A percentile compares a stretch with the other conserved stretches of the same genome.
Evolutionary conservation across 306 rosid genomes (phyloP).

Genomic region (Rosa chinensis): DNA sequence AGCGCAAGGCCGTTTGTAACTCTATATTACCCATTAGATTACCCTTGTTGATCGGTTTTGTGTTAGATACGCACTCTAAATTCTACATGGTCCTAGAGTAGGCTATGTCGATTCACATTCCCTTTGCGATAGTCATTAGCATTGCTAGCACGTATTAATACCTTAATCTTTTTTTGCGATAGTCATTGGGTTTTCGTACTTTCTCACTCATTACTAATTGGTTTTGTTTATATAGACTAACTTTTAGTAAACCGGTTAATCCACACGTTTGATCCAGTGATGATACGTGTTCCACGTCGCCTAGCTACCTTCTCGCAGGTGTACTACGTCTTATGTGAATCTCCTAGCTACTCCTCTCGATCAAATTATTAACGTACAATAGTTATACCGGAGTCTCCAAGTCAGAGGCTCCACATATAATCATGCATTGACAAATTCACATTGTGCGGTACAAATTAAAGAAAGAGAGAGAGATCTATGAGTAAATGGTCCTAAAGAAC

Average conservation of each 20-base stretch:
- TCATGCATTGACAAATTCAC: background rate
- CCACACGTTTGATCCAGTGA: background rate
- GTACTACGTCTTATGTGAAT: background rate
- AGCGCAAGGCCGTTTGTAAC: too few species aligned
- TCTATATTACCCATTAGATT: too few species aligned
- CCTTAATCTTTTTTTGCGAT: too few species aligned
- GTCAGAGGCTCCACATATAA: background rate
- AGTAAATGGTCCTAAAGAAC: background rate
- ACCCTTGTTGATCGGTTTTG: background rate
- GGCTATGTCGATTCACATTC: background rate
- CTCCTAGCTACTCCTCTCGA: background rate
- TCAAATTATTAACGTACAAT: background rate
- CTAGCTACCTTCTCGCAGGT: background rate
- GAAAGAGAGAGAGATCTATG: background rate
- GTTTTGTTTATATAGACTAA: background rate
- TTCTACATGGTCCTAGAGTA: background rate
- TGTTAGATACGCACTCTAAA: background rate
- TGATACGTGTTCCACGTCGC: background rate
- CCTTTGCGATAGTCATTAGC: background rate
- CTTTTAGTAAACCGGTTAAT: background rate
- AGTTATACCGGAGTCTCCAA: background rate
- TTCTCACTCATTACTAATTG: background rate
- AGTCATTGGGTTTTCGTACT: background rate
- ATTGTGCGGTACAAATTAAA: background rate
- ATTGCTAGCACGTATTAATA: background rate